phyloP scores from a whole-genome alignment of 192 early-diverging fungal genomes.

The Spinellus fusiger region DNA sequence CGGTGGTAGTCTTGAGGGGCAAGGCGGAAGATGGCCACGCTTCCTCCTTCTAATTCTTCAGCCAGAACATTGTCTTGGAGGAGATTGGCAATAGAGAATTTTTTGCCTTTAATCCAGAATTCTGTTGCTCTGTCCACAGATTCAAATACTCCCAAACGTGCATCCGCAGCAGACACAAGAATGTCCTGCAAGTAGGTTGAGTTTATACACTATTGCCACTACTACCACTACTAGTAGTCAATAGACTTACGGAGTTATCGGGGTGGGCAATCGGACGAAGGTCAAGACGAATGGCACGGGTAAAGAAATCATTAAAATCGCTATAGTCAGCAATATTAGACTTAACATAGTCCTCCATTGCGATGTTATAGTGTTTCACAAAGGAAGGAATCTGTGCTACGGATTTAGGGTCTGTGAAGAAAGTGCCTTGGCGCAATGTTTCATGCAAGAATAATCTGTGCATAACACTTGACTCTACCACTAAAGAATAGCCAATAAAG shows the following conservation, averaged over 20 bases:
- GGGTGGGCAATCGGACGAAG: constrained; percentile 38
- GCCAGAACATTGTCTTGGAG: constrained; percentile 45
- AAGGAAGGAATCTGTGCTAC: constrained; percentile 55
- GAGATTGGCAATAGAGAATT: constrained; percentile 53
- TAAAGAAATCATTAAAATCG: constrained; percentile 73
- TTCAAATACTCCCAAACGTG: constrained; percentile 51
- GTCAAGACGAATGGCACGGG: constrained; percentile 58
- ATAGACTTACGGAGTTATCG: constrained; percentile 27
- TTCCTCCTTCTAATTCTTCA: constrained; percentile 45
- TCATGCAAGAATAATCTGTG: constrained; percentile 26
- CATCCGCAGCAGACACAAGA: constrained; percentile 39
- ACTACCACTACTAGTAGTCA: not conserved
- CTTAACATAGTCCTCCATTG: constrained; percentile 51
- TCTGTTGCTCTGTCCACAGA: constrained; percentile 43
- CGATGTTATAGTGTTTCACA: constrained; percentile 61
- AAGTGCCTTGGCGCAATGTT: constrained; percentile 17
- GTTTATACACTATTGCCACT: not conserved
- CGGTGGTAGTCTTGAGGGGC: constrained; percentile 83
- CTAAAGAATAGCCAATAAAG: not conserved
- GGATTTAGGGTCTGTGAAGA: constrained; percentile 24
- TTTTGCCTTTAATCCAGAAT: constrained; percentile 69
- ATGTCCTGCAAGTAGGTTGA: not conserved
- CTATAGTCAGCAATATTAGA: constrained; percentile 46
- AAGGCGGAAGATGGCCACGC: constrained; percentile 63
- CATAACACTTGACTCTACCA: constrained; percentile 16